Evolutionary conservation across 305 asterid genomes (phyloP).

Genomic region (Solanum hybrid): DNA sequence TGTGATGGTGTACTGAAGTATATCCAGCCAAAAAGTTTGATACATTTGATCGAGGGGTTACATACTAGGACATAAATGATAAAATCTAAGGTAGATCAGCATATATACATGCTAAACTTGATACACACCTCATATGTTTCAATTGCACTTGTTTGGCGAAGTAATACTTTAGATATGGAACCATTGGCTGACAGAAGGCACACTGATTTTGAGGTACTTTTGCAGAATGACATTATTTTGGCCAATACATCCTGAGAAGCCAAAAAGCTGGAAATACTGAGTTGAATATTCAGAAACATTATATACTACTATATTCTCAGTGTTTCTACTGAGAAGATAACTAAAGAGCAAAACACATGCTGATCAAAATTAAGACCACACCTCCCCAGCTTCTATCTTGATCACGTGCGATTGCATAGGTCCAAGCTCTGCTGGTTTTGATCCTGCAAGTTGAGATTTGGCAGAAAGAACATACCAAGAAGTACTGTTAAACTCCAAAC

Average conservation of each 20-base stretch:
- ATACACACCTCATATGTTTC: conserved; percentile 39
- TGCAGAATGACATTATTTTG: conserved; percentile 35
- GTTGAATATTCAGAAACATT: background rate
- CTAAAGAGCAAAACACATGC: background rate
- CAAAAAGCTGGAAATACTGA: background rate
- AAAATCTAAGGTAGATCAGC: background rate
- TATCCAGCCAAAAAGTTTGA: background rate
- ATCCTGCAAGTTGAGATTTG: conserved; percentile 5
- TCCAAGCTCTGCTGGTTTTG: background rate
- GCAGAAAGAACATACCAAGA: background rate
- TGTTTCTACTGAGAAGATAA: background rate
- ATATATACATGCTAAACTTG: background rate
- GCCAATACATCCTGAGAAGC: conserved; percentile 40
- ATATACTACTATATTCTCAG: background rate
- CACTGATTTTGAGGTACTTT: conserved; percentile 33
- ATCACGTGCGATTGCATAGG: conserved; percentile 1
- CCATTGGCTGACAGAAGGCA: conserved; percentile 44
- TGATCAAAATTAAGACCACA: background rate
- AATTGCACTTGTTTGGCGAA: conserved; percentile 42
- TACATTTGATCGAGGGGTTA: background rate
- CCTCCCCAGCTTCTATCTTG: conserved; percentile 18
- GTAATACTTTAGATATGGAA: conserved; percentile 33
- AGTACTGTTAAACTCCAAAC: background rate
- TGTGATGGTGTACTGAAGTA: background rate
- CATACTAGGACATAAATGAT: background rate